Conservation (phyloP, 139 green algal genomes). For the Chara braunii region DNA sequence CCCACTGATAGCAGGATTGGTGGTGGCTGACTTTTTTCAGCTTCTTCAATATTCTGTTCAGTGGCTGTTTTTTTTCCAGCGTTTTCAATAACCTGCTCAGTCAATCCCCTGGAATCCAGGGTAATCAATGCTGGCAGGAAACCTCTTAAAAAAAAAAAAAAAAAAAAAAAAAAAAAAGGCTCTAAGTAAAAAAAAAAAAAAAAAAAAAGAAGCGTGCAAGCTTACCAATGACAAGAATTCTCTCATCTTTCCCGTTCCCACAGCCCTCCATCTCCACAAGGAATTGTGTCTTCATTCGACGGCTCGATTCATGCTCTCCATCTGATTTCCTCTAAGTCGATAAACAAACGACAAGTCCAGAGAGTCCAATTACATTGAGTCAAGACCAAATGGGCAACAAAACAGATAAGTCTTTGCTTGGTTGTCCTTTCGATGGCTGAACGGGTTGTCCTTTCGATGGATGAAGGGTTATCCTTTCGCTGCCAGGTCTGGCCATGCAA, state of each 20-base stretch:
- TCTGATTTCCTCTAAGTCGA: constrained; percentile 62
- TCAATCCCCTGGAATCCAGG: too few relatives aligned
- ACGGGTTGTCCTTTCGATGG: too few relatives aligned
- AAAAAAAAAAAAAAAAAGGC: background rate
- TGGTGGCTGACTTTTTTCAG: too few relatives aligned
- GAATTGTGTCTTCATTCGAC: constrained; percentile 94
- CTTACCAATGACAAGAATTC: constrained; percentile 36
- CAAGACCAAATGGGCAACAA: background rate
- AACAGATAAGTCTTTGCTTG: background rate
- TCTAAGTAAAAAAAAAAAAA: background rate
- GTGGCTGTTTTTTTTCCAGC: too few relatives aligned
- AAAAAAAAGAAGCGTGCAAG: background rate
- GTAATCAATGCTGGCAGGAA: background rate
- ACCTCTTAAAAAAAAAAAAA: constrained; percentile 4
- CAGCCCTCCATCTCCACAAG: constrained; percentile 91
- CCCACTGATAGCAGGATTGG: too few relatives aligned
- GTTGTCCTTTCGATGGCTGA: too few relatives aligned
- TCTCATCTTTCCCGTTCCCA: constrained; percentile 2
- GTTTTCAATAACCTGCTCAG: too few relatives aligned
- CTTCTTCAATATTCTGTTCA: too few relatives aligned
- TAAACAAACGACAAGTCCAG: too few relatives aligned
- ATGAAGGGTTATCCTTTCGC: too few relatives aligned
- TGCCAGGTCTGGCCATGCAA: too few relatives aligned
- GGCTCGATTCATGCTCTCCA: constrained; percentile 87
- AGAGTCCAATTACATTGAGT: background rate